phyloP scores from a whole-genome alignment of 345 rosid species.

The Rhodamnia rubescens region DNA sequence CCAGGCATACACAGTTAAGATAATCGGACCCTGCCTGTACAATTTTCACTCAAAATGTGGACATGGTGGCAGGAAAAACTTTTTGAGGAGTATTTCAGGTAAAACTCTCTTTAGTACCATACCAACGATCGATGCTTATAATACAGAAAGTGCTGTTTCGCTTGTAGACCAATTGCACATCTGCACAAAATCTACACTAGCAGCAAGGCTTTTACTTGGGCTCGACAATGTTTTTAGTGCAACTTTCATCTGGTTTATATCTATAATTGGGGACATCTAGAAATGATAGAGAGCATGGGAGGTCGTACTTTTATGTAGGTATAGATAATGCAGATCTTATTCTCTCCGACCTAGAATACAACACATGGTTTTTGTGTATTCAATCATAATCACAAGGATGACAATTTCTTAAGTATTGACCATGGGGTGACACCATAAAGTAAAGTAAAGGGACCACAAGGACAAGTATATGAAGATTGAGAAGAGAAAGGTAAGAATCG shows the following conservation, averaged over 20 bases:
- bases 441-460: neutral
- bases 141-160: neutral
- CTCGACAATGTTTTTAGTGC: neutral
- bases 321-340: neutral
- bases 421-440: neutral
- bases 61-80: neutral
- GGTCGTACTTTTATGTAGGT: neutral
- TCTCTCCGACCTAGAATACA: neutral
- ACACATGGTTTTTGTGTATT: neutral
- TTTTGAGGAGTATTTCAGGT: neutral
- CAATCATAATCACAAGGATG: neutral
- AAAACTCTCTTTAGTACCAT: neutral
- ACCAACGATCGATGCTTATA: neutral
- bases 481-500: neutral
- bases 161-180: neutral
- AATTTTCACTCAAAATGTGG: neutral
- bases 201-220: neutral
- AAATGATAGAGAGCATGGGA: neutral
- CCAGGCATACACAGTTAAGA: neutral
- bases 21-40: neutral
- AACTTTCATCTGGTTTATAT: neutral
- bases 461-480: neutral
- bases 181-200: neutral
- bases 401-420: neutral
- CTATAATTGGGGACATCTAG: neutral